A percentile compares a stretch with the other conserved stretches of the same genome.
Evolutionary conservation across 768 basidiomycete genomes (phyloP).

Genomic region (Xerocomus brunneocitrinus): DNA sequence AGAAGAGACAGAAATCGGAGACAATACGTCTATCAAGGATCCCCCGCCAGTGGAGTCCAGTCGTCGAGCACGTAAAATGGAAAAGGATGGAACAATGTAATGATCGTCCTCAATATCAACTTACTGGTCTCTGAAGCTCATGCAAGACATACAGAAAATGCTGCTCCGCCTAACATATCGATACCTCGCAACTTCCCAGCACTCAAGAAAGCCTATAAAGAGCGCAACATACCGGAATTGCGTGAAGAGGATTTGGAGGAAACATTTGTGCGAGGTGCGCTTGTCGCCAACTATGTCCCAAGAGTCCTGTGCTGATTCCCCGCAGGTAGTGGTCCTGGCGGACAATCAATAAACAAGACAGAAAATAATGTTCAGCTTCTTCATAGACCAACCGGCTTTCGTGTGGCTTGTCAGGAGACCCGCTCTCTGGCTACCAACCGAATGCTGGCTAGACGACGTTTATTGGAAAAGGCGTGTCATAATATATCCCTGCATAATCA

Average conservation of each 20-base stretch:
- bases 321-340: slow-evolving; percentile 85
- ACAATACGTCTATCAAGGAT: slow-evolving; percentile 73
- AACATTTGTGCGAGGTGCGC: slow-evolving; percentile 76
- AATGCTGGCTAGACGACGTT: slow-evolving; percentile 63
- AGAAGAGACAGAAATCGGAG: slow-evolving; percentile 79
- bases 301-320: slow-evolving; percentile 6
- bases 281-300: not conserved
- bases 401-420: slow-evolving; percentile 85
- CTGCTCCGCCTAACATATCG: slow-evolving; percentile 27
- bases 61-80: slow-evolving; percentile 44
- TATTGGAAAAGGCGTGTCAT: slow-evolving; percentile 71
- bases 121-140: slow-evolving; percentile 28
- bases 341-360: slow-evolving; percentile 97
- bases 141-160: slow-evolving; percentile 27
- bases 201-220: slow-evolving; percentile 63
- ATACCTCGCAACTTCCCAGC: slow-evolving; percentile 55
- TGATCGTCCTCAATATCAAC: slow-evolving; percentile 21
- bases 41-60: slow-evolving; percentile 44
- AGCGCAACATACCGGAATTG: slow-evolving; percentile 61
- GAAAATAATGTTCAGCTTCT: slow-evolving; percentile 86
- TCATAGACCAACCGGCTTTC: slow-evolving; percentile 84
- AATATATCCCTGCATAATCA: slow-evolving; percentile 15
- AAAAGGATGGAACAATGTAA: slow-evolving; percentile 34
- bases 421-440: slow-evolving; percentile 80
- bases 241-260: slow-evolving; percentile 83